Base-by-base conservation (phyloP, 176 grass and related monocot species). In the Hordeum marinum region DNA sequence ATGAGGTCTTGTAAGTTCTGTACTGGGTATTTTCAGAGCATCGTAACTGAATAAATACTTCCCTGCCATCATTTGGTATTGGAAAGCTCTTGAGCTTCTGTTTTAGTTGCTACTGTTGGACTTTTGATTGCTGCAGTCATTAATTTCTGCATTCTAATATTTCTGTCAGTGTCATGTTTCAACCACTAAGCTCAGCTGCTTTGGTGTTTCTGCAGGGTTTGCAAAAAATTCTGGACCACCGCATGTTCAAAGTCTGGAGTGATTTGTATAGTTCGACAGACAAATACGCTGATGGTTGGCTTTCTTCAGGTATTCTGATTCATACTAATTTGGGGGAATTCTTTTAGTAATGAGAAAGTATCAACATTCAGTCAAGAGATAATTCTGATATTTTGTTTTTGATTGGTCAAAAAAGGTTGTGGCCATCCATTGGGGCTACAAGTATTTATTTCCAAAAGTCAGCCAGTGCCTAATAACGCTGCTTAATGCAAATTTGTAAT, bases 221-320 rank as follows among this genome's bases (percentile, higher is more conserved):
- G 91, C 85, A 92, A 63, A 92, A 95, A 62, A 63, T 95, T 68
- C 88, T 98, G 27, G 96, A 98, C 63, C 71, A 93, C 76, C 85
- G 87, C 72, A 92, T 92, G 81, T 32, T 94, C 31, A 92, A 94
- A 93, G 66, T 87, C 70, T 98, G 96, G 89, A 92, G 90, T 71
- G 96, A 98, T 89, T 76, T 95, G 42, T 98, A 98, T 63, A 89
- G 43, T 85, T 82, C 81, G 26, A 95, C 96, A n/a, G 96, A 98
- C 55, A 85, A 73, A 78, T 95, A 90, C 79, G 92, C 91, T 59
- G 89, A 98, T 71, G 87, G 83, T 21, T 98, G 96, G 96, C 93
- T 98, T 92, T 95, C 91, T 55, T 91, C 93, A 69, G 96, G 96
- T 95, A 93, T 84, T 79, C 24, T 86, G 25, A 86, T 63, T 82